These are phyloP conservation scores for Paramecium sonneborni DNA, from an alignment of 73 alveolate species.

Conservation along the genomic window DNA sequence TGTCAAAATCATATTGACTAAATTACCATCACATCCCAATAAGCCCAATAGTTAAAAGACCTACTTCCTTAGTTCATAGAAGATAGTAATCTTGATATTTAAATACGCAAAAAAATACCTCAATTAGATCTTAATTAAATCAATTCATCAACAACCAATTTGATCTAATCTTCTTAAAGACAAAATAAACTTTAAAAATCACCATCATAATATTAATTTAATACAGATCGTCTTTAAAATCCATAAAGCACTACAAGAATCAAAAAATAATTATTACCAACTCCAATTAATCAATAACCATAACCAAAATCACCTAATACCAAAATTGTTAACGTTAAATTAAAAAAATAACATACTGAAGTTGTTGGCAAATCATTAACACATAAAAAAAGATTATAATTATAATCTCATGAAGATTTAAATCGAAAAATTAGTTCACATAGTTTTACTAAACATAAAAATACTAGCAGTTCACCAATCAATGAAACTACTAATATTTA, in stretches of 20 bases:
- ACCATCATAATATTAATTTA: constrained; percentile 42
- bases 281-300: background rate
- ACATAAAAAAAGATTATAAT: background rate
- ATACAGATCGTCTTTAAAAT: constrained; percentile 26
- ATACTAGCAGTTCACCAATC: constrained; percentile 51
- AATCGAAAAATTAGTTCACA: constrained; percentile 23
- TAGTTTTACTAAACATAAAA: constrained; percentile 48
- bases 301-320: constrained; percentile 18
- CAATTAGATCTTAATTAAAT: constrained; percentile 15
- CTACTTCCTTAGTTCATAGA: constrained; percentile 1
- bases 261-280: background rate
- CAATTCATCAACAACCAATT: constrained; percentile 38
- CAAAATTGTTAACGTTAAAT: constrained; percentile 13
- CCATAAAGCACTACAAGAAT: background rate
- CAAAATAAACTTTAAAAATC: background rate
- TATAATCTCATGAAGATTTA: constrained; percentile 1
- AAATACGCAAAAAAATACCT: constrained; percentile 21
- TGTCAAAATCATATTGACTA: constrained; percentile 49
- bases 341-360: constrained; percentile 13
- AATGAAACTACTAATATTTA: background rate
- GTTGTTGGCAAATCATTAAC: background rate
- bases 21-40: background rate
- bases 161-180: constrained; percentile 46
- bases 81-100: background rate
- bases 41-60: background rate